Evolutionary conservation across 352 stramenopile species (phyloP).

Genomic region (Chrysophaeum taylorii): DNA sequence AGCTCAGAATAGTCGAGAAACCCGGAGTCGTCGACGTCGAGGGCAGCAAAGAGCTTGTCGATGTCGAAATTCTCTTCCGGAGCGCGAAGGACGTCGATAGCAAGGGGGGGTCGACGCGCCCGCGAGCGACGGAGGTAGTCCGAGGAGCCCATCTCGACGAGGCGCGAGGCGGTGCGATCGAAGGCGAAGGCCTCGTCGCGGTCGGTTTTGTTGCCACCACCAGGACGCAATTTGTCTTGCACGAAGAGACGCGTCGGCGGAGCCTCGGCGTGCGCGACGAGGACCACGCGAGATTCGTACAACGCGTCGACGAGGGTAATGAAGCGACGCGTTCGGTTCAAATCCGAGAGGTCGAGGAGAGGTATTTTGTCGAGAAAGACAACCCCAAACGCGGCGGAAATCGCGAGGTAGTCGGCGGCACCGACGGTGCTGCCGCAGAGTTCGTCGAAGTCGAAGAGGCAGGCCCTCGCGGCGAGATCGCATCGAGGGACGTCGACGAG

Average conservation of each 20-base stretch:
- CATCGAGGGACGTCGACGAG: slow-evolving; percentile 42
- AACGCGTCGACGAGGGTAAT: slow-evolving; percentile 89
- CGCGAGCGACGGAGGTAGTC: slow-evolving; percentile 24
- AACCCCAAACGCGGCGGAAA: slow-evolving; percentile 76
- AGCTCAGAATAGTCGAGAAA: neutral
- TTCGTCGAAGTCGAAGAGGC: slow-evolving; percentile 77
- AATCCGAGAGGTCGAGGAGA: slow-evolving; percentile 63
- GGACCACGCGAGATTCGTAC: slow-evolving; percentile 69
- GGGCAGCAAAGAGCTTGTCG: neutral
- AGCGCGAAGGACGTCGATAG: no score
- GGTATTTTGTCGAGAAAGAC: slow-evolving; percentile 83
- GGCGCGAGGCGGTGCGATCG: slow-evolving; percentile 40
- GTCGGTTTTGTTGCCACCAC: neutral
- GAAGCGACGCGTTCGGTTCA: slow-evolving; percentile 80
- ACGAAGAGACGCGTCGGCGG: slow-evolving; percentile 32
- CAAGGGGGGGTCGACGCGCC: no score
- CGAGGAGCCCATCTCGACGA: slow-evolving; percentile 39
- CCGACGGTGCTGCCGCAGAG: slow-evolving; percentile 86
- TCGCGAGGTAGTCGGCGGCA: slow-evolving; percentile 87
- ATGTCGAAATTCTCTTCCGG: neutral
- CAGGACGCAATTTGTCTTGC: neutral
- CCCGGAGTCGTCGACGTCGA: neutral
- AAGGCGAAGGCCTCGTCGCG: slow-evolving; percentile 52
- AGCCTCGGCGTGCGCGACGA: slow-evolving; percentile 38
- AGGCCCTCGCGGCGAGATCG: slow-evolving; percentile 36